Base-by-base conservation (phyloP, 306 rosid species). In the Castanea sativa region DNA sequence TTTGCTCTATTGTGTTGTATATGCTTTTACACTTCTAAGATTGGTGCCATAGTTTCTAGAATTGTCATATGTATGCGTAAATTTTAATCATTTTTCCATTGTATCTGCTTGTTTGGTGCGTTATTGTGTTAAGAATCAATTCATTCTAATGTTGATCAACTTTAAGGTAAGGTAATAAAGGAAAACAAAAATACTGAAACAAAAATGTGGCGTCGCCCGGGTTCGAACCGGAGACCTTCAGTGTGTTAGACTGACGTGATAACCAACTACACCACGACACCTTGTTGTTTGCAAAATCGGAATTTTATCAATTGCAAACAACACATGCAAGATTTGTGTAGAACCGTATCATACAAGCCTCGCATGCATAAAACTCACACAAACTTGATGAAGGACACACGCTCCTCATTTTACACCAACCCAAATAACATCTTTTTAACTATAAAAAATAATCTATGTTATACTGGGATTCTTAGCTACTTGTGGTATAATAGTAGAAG, bases 201-300 rank as follows among this genome's bases (percentile, higher is more conserved):
- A 8, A 41, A 43, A 10, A 38, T 1, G 1, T 71, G 75, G 75
- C 75, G 12, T 71, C 75, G 59, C 75, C 59, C 75, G 59, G 75
- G 35, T 14, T 49, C 16, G 75, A 71, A 71, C 75, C 59, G 35
- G 57, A 71, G 75, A 71, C 75, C 75, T 71, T 71, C 75, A 91
- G 95, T 94, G 97, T 94, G 97, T 92, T 92, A 95, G 94, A 92
- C 94, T 95, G 88, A 92, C 94, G 92, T 94, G 94, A 92, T 90
- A 90, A 94, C 97, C 96, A 92, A 84, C 91, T 83, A 87, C 91
- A 83, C 75, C 75, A 71, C 60, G 75, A 71, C n/a, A 71, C 75
- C 75, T 0, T 12, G 5, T 0, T 49, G 16, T 12, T 3, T 10
- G 53, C 16, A 3, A 49, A 2, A 11, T 1, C 53, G 5, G 53